Conservation (phyloP, 176 grass and related monocot species). For the Bonia amplexicaulis region DNA sequence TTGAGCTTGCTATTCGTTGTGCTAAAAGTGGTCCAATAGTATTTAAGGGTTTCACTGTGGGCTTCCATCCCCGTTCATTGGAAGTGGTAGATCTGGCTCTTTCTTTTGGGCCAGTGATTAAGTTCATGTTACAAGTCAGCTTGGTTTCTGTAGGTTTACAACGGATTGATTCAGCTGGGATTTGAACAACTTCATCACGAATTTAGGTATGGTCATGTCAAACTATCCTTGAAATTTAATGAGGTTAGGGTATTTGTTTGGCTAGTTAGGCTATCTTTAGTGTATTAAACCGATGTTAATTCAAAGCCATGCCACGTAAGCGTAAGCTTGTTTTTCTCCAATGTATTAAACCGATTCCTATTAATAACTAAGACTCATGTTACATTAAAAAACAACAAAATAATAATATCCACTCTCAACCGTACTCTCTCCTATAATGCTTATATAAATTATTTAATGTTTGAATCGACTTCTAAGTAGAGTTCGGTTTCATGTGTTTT, state of each 20-base stretch:
- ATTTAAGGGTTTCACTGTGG: slow-evolving; percentile 85
- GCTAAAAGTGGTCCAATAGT: slow-evolving; percentile 63
- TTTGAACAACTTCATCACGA: slow-evolving; percentile 68
- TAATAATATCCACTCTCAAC: no score
- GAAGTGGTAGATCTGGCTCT: slow-evolving; percentile 64
- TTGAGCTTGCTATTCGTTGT: slow-evolving; percentile 81
- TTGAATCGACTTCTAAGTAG: no score
- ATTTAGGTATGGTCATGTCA: slow-evolving; percentile 51
- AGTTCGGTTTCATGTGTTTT: no score
- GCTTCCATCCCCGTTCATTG: slow-evolving; percentile 78
- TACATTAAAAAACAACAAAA: no score
- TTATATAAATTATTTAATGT: no score
- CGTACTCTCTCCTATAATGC: no score
- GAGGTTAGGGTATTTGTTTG: neutral
- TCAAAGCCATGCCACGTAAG: no score
- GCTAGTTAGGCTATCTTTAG: neutral
- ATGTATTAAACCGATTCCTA: no score
- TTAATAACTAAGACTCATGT: no score
- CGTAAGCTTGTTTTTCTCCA: no score
- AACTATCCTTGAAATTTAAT: slow-evolving; percentile 10
- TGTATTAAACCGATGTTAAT: no score
- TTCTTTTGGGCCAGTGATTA: neutral
- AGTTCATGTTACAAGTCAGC: slow-evolving; percentile 9
- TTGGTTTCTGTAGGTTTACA: slow-evolving; percentile 58
- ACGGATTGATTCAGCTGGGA: slow-evolving; percentile 83